Evolutionary conservation across 176 grass and related monocot species (phyloP).

Genomic region (Eragrostis curvula): DNA sequence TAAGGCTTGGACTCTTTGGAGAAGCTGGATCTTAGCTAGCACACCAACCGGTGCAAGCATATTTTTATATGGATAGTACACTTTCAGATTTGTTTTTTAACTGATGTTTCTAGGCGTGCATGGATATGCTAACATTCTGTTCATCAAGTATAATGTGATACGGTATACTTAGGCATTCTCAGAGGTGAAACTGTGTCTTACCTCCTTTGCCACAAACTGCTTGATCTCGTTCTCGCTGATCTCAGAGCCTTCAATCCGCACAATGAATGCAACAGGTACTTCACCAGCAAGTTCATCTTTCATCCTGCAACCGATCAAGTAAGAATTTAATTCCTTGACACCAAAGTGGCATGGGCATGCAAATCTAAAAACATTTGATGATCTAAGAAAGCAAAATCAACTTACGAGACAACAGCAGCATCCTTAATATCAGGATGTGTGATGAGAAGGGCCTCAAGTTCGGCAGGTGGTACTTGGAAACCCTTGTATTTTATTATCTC

Average conservation of each 20-base stretch:
- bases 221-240: slow-evolving; percentile 91
- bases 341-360: not conserved
- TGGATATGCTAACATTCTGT: not conserved
- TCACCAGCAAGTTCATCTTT: slow-evolving; percentile 86
- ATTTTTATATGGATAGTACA: not conserved
- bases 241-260: slow-evolving; percentile 66
- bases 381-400: slow-evolving; percentile 7
- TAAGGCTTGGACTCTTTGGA: not conserved
- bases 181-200: slow-evolving; percentile 20
- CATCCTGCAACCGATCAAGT: slow-evolving; percentile 58
- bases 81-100: not conserved
- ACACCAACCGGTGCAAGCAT: not conserved
- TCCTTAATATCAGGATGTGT: slow-evolving; percentile 77
- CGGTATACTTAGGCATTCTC: not conserved
- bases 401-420: slow-evolving; percentile 92
- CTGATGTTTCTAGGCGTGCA: not conserved
- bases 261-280: slow-evolving; percentile 88
- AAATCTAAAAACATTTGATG: not conserved
- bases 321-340: not conserved
- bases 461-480: slow-evolving; percentile 90
- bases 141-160: not conserved
- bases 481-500: slow-evolving; percentile 98
- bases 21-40: not conserved
- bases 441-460: slow-evolving; percentile 91
- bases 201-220: slow-evolving; percentile 88